Evolutionary conservation across 2,329 filamentous ascomycete genomes (phyloP).

Genomic region (Colletotrichum sp.): DNA sequence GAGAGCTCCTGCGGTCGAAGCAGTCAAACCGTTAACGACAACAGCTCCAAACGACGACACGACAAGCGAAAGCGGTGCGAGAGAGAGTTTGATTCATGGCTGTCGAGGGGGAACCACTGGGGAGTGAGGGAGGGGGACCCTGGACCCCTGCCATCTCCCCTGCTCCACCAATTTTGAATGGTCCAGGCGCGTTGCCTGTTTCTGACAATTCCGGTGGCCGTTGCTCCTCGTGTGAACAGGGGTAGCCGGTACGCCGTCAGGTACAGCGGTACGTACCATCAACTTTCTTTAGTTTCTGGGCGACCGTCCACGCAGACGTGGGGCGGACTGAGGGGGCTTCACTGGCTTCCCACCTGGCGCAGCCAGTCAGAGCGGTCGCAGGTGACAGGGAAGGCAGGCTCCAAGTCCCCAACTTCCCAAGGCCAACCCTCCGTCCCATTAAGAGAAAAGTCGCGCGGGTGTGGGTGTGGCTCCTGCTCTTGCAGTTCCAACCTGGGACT

Average conservation of each 20-base stretch:
- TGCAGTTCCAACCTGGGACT: background rate
- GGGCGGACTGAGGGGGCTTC: background rate
- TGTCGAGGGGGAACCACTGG: background rate
- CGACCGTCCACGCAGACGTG: background rate
- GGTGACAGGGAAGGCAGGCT: background rate
- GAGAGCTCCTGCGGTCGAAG: background rate
- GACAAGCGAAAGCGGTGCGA: background rate
- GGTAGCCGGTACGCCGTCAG: conserved; percentile 10
- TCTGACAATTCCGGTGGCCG: conserved; percentile 18
- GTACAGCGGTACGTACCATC: conserved; percentile 2
- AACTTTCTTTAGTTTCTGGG: background rate
- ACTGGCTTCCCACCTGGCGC: background rate
- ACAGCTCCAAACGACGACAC: background rate
- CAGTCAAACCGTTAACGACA: background rate
- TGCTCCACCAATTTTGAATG: conserved; percentile 16
- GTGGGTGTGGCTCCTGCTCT: background rate
- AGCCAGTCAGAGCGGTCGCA: conserved; percentile 2
- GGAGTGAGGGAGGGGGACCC: background rate
- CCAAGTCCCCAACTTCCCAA: background rate
- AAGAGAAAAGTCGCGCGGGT: conserved; percentile 1
- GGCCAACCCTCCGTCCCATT: background rate
- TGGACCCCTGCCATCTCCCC: background rate
- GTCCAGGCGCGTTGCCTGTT: conserved; percentile 10
- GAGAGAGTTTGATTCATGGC: conserved; percentile 8
- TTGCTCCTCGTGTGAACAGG: conserved; percentile 7